A percentile compares a stretch with the other conserved stretches of the same genome.
These are phyloP conservation scores for Russula emetica DNA, from an alignment of 768 basidiomycete genomes.

Conservation along the genomic window DNA sequence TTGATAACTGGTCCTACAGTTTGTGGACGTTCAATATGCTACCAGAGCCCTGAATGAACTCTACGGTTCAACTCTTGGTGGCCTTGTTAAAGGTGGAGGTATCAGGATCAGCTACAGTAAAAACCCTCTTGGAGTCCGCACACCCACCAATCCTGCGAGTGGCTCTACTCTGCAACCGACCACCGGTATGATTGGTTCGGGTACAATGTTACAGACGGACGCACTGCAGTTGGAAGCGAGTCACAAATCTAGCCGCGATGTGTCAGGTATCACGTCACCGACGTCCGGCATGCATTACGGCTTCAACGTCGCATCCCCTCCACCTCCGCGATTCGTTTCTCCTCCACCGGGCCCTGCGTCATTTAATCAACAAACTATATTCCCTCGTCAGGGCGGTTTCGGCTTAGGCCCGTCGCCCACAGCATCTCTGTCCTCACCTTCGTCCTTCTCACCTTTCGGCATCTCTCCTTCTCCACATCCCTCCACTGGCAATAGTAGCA, in stretches of 20 bases:
- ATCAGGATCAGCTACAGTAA: constrained; percentile 97
- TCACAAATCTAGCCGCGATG: constrained; percentile 31
- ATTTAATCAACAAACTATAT: constrained; percentile 25
- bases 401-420: constrained; percentile 29
- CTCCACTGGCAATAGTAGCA: constrained; percentile 26
- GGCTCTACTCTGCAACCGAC: constrained; percentile 31
- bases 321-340: constrained; percentile 38
- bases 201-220: constrained; percentile 22
- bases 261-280: constrained; percentile 34
- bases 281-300: constrained; percentile 33
- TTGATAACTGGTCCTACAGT: constrained; percentile 43
- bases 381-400: constrained; percentile 30
- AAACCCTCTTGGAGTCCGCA: constrained; percentile 92
- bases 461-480: constrained; percentile 35
- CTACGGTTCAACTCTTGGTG: constrained; percentile 87
- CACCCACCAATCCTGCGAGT: constrained; percentile 51
- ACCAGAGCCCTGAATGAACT: constrained; percentile 84
- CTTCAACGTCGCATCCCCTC: constrained; percentile 36
- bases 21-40: constrained; percentile 84
- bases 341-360: constrained; percentile 33
- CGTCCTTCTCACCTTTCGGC: constrained; percentile 38
- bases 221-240: constrained; percentile 28
- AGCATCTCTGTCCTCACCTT: constrained; percentile 27
- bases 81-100: constrained; percentile 91
- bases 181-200: constrained; percentile 19